phyloP scores from a whole-genome alignment of 2,329 filamentous ascomycete genomes.

The Leptographium lundbergii region DNA sequence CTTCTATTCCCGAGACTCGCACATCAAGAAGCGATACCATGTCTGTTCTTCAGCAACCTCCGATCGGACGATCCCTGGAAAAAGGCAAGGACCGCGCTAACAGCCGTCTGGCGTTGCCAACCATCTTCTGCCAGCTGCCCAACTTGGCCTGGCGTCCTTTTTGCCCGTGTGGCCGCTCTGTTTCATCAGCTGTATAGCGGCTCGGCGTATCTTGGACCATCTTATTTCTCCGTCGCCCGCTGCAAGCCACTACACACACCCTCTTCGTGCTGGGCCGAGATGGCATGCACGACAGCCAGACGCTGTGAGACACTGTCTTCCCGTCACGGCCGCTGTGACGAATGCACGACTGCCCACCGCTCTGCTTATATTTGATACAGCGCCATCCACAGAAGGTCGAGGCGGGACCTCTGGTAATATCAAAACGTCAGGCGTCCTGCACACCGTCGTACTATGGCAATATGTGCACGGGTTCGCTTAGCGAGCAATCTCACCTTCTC shows the following conservation, averaged over 20 bases:
- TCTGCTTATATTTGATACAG: neutral
- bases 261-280: neutral
- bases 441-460: neutral
- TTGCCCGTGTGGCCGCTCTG: neutral
- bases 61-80: neutral
- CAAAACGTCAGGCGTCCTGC: neutral
- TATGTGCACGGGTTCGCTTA: neutral
- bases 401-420: neutral
- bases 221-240: neutral
- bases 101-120: neutral
- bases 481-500: neutral
- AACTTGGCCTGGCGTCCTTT: neutral
- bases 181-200: neutral
- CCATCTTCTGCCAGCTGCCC: neutral
- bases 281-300: neutral
- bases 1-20: neutral
- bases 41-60: neutral
- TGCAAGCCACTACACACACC: neutral
- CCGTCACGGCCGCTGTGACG: neutral
- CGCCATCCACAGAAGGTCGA: neutral
- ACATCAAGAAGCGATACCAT: no score
- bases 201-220: neutral
- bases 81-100: neutral
- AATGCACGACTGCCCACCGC: neutral
- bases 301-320: neutral